Base-by-base conservation (phyloP, 805 yeast genomes). In the Tetrapisispora iriomotensis region DNA sequence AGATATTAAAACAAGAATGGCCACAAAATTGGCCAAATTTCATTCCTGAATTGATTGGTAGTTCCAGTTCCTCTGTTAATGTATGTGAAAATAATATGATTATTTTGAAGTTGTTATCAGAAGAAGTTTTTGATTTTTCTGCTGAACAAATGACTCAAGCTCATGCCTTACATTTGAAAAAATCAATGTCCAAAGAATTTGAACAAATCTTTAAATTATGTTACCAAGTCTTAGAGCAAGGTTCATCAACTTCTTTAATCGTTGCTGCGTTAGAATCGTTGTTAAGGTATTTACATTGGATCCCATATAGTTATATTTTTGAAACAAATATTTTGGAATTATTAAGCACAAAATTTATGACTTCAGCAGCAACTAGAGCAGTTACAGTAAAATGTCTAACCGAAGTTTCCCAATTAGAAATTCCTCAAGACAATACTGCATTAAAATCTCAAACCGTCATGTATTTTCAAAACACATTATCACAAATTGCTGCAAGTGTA, bases 51-150 rank as follows among this genome's bases (percentile, higher is more conserved):
- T 75, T 92, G 41, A 92, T 90, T 34, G 75, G 72, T 44, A 80
- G 94, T 47, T 79, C 94, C 34, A 75, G 85, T 46, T 77, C 90
- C 12, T 80, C 92, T 18, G 77, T 83, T 61, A 90, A 87, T 54
- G 96, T 92, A 38, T 92, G 98, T 67, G 98, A 92, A 63, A 92
- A 92, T 66, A 92, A 92, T 65, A 90, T 92, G 97, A 78, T 79
- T 45, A 88, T 92, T 43, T 71, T 92, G 58, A 82, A 82, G 53
- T 69, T 92, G 47, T 72, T 92, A 50, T 80, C 94, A 38, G 99
- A 92, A 65, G 99, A 92, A 64, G 94, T 92, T 15, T 92, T 90
- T 59, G 97, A 92, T 64, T 92, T 71, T 58, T 79, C 94, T n/a
- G 85, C 87, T 36, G 96, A 88, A 48, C 95, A 85, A 58, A 80